A percentile compares a stretch with the other conserved stretches of the same genome.
Evolutionary conservation across 106 monocot species (phyloP).

Genomic region (Dendrobium nobile): DNA sequence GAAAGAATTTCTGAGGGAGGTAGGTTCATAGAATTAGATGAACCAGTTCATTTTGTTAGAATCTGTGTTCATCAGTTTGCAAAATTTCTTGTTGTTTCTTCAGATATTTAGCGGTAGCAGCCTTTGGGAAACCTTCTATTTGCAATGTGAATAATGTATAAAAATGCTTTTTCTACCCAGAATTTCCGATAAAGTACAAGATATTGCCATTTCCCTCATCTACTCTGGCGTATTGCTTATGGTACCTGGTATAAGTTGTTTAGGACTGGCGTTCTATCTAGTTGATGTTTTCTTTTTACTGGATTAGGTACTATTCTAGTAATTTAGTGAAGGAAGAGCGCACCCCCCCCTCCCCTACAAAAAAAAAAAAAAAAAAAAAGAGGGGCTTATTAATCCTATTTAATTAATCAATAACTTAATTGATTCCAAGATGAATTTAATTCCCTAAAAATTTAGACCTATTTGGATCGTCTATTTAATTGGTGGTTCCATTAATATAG

Average conservation of each 20-base stretch:
- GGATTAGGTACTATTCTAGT: not conserved
- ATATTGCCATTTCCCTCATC: not conserved
- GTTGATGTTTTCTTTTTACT: not conserved
- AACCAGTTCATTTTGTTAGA: not conserved
- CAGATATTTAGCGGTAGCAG: not conserved
- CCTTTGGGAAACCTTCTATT: not conserved
- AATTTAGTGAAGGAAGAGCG: too few relatives aligned
- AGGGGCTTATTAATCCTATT: too few relatives aligned
- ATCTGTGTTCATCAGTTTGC: not conserved
- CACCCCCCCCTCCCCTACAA: too few relatives aligned
- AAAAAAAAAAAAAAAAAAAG: too few relatives aligned
- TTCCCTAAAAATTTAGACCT: too few relatives aligned
- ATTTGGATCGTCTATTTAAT: too few relatives aligned
- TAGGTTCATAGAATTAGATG: slow-evolving; percentile 5
- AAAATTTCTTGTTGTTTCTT: not conserved
- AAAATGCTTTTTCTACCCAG: not conserved
- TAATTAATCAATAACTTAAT: too few relatives aligned
- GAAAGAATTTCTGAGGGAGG: slow-evolving; percentile 86
- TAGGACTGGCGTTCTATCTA: not conserved
- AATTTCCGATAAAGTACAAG: not conserved
- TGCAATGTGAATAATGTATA: not conserved
- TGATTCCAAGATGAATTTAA: too few relatives aligned
- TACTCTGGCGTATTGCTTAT: not conserved
- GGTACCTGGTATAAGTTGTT: not conserved
- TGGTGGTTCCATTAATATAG: too few relatives aligned